These are phyloP conservation scores for Leccinum boreale DNA, from an alignment of 768 basidiomycete species.

Conservation along the genomic window DNA sequence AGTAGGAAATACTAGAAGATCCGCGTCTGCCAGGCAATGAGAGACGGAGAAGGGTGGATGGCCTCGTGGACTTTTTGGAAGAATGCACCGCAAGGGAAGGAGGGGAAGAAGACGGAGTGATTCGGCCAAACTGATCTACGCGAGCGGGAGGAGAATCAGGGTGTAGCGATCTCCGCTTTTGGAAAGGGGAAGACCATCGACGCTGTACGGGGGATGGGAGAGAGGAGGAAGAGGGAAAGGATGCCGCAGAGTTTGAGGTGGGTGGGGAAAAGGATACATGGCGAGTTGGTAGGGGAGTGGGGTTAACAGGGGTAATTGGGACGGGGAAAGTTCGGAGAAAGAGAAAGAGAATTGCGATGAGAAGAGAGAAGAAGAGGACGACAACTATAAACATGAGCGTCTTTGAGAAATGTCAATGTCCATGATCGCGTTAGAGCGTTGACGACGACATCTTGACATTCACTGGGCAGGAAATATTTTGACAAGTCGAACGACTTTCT, in stretches of 20 bases:
- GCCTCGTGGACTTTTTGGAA: background rate
- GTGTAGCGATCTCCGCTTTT: background rate
- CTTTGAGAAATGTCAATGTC: no score
- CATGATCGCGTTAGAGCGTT: background rate
- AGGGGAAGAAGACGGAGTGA: background rate
- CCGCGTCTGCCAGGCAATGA: constrained; percentile 8
- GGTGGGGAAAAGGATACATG: constrained; percentile 16
- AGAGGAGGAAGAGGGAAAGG: background rate
- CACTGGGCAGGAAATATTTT: background rate
- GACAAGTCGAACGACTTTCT: constrained; percentile 19
- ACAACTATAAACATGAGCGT: constrained; percentile 10
- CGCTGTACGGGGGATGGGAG: background rate
- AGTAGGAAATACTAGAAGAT: background rate
- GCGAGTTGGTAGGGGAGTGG: constrained; percentile 1
- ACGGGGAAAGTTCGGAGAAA: background rate
- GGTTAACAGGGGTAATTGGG: background rate
- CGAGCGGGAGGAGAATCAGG: background rate
- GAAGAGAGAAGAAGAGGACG: constrained; percentile 1
- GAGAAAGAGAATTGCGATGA: background rate
- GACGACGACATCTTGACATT: background rate
- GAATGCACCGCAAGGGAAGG: background rate
- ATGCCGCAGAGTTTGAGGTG: background rate
- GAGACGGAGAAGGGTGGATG: constrained; percentile 5
- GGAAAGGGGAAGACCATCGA: constrained; percentile 2
- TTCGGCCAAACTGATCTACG: constrained; percentile 9